Base-by-base conservation (phyloP, 345 rosid species). In the Sonneratia alba region DNA sequence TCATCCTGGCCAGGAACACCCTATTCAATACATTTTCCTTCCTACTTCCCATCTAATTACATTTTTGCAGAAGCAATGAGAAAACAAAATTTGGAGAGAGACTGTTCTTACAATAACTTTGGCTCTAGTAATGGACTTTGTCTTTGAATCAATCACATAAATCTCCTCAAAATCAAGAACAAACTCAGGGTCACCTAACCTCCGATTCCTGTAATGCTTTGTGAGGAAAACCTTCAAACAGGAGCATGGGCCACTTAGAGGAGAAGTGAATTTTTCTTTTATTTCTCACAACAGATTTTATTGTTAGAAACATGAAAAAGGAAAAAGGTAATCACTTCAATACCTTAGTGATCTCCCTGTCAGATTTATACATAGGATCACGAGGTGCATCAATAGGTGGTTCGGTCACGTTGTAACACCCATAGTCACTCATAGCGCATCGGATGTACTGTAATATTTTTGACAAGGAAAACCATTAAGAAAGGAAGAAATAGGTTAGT, bases 161-260 rank as follows among this genome's bases (percentile, higher is more conserved):
- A 93, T 91, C 85, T 93, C 97, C 83, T 93, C 98, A 84, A 91
- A 91, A 73, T 91, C 97, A 71, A 93, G 86, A 62, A 91, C 87
- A 82, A 93, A 93, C 59, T 93, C 96, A 19, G 88, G 94, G 79
- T 93, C 97, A 36, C 83, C 85, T 74, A 78, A 69, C 79, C 97
- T 85, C 75, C 97, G 70, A 70, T 93, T 93, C 74, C 86, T 88
- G 81, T 81, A 93, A 75, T 91, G 98, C 83, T 89, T 91, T 55
- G 91, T 85, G 81, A 94, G 81, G 87, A 94, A 88, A 73, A 91
- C 92, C 98, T 94, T 81, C 69, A 81, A 70, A 42, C 4, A 75
- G 12, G 18, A 62, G 70, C 64, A 57, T 38, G 49, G 11, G 18
- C n/a, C 45, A 3, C 51, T 45, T 27, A 24, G 55, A 4, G 38